Conservation (phyloP, 805 yeast genomes). For the Metschnikowia peoriensis region DNA sequence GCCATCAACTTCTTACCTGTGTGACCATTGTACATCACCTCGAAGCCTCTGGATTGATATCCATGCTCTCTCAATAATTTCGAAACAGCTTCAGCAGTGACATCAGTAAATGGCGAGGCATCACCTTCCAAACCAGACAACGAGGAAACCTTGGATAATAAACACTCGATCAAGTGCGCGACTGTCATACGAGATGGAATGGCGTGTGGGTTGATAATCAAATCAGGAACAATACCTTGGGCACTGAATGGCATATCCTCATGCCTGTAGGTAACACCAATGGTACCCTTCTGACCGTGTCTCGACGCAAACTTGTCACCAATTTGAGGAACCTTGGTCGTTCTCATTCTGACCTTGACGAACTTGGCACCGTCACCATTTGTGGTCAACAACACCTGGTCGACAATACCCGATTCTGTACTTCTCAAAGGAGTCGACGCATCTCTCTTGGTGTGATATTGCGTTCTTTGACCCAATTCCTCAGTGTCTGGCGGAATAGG, state of each 20-base stretch:
- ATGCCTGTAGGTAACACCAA: constrained; percentile 97
- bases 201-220: constrained; percentile 98
- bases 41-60: constrained; percentile 97
- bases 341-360: constrained; percentile 98
- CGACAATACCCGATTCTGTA: constrained; percentile 97
- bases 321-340: constrained; percentile 97
- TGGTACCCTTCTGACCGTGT: constrained; percentile 99
- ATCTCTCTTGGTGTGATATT: constrained; percentile 97
- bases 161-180: constrained; percentile 98
- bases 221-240: constrained; percentile 96
- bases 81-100: constrained; percentile 96
- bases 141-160: constrained; percentile 91
- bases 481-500: constrained; percentile 99
- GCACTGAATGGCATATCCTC: constrained; percentile 98
- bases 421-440: constrained; percentile 96
- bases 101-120: constrained; percentile 98
- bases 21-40: constrained; percentile 98
- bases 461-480: constrained; percentile 97
- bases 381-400: constrained; percentile 93
- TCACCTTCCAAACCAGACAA: constrained; percentile 97
- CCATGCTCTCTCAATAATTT: constrained; percentile 91
- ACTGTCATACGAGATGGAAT: constrained; percentile 99
- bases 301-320: constrained; percentile 99
- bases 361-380: constrained; percentile 98
- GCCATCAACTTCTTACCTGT: constrained; percentile 98